These are phyloP conservation scores for Pleomassaria siparia DNA, from an alignment of 2,329 filamentous ascomycete species.

Conservation along the genomic window DNA sequence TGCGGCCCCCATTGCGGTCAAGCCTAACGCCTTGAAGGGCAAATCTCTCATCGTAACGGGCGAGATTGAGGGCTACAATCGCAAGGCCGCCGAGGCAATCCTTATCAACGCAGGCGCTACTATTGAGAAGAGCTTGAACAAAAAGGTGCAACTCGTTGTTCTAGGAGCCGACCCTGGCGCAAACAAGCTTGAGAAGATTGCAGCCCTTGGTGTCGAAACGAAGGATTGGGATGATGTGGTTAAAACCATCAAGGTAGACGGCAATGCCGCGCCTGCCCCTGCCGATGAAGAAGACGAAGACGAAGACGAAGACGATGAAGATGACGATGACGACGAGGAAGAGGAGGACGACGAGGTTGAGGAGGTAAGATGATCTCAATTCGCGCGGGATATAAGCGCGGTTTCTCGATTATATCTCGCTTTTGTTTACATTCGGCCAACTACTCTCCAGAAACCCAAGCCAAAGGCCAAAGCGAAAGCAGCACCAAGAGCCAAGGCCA, in stretches of 20 bases:
- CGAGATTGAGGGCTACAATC: slow-evolving; percentile 18
- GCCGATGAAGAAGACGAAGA: slow-evolving; percentile 13
- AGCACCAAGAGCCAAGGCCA: slow-evolving; percentile 16
- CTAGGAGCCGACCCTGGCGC: slow-evolving; percentile 86
- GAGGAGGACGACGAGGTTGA: slow-evolving; percentile 11
- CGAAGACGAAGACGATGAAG: slow-evolving; percentile 18
- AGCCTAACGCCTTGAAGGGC: slow-evolving; percentile 15
- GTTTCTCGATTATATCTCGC: not conserved
- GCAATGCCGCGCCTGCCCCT: slow-evolving; percentile 9
- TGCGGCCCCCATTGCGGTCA: slow-evolving; percentile 14
- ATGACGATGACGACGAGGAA: slow-evolving; percentile 7
- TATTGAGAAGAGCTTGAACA: slow-evolving; percentile 25
- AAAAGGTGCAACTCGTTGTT: slow-evolving; percentile 59
- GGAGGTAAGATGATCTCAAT: slow-evolving; percentile 11
- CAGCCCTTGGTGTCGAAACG: slow-evolving; percentile 73
- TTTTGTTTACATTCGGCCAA: slow-evolving; percentile 2
- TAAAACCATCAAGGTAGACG: slow-evolving; percentile 21
- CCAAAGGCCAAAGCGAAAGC: slow-evolving; percentile 9
- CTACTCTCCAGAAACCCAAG: slow-evolving; percentile 10
- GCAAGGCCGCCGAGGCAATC: slow-evolving; percentile 16
- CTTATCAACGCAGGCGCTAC: slow-evolving; percentile 20
- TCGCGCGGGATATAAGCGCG: not conserved
- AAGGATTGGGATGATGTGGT: slow-evolving; percentile 82
- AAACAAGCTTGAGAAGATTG: slow-evolving; percentile 83
- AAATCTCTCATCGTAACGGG: slow-evolving; percentile 20